A percentile compares a stretch with the other conserved stretches of the same genome.
Conservation (phyloP, 495 filamentous ascomycete genomes). For the Evernia prunastri region DNA sequence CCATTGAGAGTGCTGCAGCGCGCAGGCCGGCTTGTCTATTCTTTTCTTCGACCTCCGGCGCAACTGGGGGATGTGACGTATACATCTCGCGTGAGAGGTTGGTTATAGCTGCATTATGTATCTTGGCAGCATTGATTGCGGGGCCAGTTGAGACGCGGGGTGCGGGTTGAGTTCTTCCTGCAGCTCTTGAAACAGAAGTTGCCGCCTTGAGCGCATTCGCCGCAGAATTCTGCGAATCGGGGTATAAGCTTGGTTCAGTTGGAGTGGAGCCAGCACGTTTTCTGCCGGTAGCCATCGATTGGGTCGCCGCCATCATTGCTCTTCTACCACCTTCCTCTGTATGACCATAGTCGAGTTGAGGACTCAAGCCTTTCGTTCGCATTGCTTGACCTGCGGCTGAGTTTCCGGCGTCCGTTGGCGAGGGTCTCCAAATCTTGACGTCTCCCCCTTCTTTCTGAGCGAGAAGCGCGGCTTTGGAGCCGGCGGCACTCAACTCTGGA, state of each 20-base stretch:
- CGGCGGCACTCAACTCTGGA: conserved; percentile 50
- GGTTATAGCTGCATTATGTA: conserved; percentile 45
- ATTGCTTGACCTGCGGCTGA: conserved; percentile 56
- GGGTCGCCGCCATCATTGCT: conserved; percentile 66
- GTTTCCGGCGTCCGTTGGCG: conserved; percentile 46
- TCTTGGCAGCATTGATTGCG: conserved; percentile 51
- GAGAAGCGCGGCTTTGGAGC: conserved; percentile 65
- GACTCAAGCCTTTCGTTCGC: conserved; percentile 36
- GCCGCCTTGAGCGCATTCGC: conserved; percentile 64
- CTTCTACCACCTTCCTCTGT: conserved; percentile 46
- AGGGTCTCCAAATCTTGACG: conserved; percentile 43
- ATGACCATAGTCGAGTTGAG: conserved; percentile 39
- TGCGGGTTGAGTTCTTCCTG: conserved; percentile 11
- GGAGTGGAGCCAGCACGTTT: conserved; percentile 63
- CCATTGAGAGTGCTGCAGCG: conserved; percentile 81
- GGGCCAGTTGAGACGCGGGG: conserved; percentile 24
- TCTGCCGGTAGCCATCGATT: conserved; percentile 57
- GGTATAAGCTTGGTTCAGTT: conserved; percentile 40
- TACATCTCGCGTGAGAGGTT: conserved; percentile 59
- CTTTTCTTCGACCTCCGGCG: conserved; percentile 65
- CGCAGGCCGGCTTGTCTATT: conserved; percentile 62
- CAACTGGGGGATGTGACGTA: conserved; percentile 66
- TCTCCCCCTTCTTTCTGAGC: conserved; percentile 58
- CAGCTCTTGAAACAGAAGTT: conserved; percentile 47
- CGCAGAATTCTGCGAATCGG: conserved; percentile 53